Evolutionary conservation across 805 yeast genomes (phyloP).

Genomic region (Starmerella khaoyaiensis): DNA sequence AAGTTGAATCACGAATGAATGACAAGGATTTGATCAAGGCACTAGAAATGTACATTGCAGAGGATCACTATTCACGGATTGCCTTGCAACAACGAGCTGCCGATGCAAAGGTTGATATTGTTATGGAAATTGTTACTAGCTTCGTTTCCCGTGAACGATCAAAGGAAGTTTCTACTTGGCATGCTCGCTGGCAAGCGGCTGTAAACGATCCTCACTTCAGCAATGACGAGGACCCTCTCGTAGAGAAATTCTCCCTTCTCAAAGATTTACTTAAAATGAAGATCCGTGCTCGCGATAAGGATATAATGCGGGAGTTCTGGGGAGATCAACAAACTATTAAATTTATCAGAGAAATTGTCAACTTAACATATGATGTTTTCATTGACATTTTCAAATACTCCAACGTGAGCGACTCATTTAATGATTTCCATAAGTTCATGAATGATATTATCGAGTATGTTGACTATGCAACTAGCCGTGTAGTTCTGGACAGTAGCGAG

Average conservation of each 20-base stretch:
- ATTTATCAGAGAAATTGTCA: constrained; percentile 57
- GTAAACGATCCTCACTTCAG: constrained; percentile 20
- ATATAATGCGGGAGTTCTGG: constrained; percentile 64
- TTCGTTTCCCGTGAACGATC: constrained; percentile 12
- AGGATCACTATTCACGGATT: constrained; percentile 21
- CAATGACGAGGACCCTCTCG: constrained; percentile 24
- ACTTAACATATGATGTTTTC: constrained; percentile 62
- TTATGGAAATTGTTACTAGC: constrained; percentile 14
- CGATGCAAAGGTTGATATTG: constrained; percentile 17
- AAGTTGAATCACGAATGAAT: constrained; percentile 33
- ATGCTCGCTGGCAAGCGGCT: constrained; percentile 28
- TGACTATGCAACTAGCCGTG: constrained; percentile 38
- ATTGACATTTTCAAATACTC: constrained; percentile 56
- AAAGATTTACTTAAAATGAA: constrained; percentile 51
- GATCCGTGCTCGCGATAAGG: constrained; percentile 63
- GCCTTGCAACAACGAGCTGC: constrained; percentile 24
- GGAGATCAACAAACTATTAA: constrained; percentile 70
- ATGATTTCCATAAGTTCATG: constrained; percentile 52
- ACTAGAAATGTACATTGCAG: constrained; percentile 19
- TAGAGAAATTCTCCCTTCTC: constrained; percentile 39
- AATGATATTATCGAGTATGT: constrained; percentile 49
- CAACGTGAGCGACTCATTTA: constrained; percentile 49
- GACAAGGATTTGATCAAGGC: constrained; percentile 20
- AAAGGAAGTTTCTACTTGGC: constrained; percentile 24
- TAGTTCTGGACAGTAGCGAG: constrained; percentile 42